Evolutionary conservation across 257 asterid genomes (phyloP), one percentile per base, ranked within the genome.

Genomic region (Parsonsia alboflavescens): DNA sequence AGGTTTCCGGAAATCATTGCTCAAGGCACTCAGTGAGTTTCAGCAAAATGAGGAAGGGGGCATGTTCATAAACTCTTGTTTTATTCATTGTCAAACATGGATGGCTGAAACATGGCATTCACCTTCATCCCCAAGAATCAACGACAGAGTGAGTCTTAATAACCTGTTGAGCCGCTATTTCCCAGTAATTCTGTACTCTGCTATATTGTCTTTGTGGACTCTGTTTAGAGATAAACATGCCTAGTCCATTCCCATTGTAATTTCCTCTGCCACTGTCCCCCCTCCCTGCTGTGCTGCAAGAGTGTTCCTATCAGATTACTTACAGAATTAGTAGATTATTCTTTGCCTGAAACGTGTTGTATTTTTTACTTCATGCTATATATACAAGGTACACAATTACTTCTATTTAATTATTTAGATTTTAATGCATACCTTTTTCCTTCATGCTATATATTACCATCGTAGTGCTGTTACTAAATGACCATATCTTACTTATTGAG

Each of bases 41-140:
- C 84, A 82, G 77, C 71, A 87, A 83, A 90, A 76, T 17, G 77
- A 71, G 56, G 86, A 88, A 78, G 80, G 80, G 63, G 97, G 98
- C 21, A 68, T 91, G 87, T 93, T 91, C 73, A 80, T 93, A 79
- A 82, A 90, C 83, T 93, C 98, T 70, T 93, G 98, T 81, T 93
- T 87, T 75, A 57, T 70, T 74, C 98, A 93, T 82, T 93, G 97
- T 85, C 96, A 93, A 82, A 91, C 96, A 72, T 88, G 96, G 97
- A 86, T 73, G 46, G 59, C 91, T 46, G 88, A 83, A 81, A 91
- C 96, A 68, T 93, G 98, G 97, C 97, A 93, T 84, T 88, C 98
- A 9, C 88, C 96, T 69, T 76, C 59, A 65, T 93, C 98, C 75
- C 98, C 98, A 61, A 86, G 93, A 84, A 86, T 93, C 83, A 81